phyloP scores from a whole-genome alignment of 129 eudicot genomes.

The Arctium lappa region DNA sequence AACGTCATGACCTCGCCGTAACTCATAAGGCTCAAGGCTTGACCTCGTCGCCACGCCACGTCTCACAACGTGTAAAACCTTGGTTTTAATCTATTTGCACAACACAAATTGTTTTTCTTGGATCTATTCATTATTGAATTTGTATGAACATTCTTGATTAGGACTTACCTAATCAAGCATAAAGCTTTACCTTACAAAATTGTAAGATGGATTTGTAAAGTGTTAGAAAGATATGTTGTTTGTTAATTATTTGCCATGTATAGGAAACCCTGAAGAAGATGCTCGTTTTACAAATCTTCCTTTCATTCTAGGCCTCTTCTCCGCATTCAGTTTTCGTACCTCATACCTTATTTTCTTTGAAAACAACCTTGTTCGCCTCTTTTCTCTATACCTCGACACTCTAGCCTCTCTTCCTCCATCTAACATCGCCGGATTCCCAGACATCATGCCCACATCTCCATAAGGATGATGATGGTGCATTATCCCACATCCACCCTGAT shows the following conservation, averaged over 20 bases:
- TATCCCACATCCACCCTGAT: slow-evolving; percentile 51
- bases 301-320: slow-evolving; percentile 88
- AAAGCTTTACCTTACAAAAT: slow-evolving; percentile 16
- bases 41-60: no score
- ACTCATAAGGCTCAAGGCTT: no score
- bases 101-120: background rate
- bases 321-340: slow-evolving; percentile 82
- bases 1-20: no score
- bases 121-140: slow-evolving; percentile 11
- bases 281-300: slow-evolving; percentile 82
- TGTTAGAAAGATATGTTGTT: slow-evolving; percentile 15
- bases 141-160: slow-evolving; percentile 25
- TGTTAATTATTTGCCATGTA: slow-evolving; percentile 43
- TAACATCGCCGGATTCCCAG: slow-evolving; percentile 35
- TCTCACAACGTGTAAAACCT: no score
- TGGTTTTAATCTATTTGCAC: background rate
- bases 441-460: slow-evolving; percentile 47
- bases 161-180: slow-evolving; percentile 25
- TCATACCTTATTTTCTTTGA: slow-evolving; percentile 88
- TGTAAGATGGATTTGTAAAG: background rate
- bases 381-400: slow-evolving; percentile 86
- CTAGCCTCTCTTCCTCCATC: slow-evolving; percentile 81
- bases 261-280: slow-evolving; percentile 28
- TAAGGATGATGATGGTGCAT: slow-evolving; percentile 38
- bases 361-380: slow-evolving; percentile 75